Base-by-base conservation (phyloP, 192 early-diverging fungal genomes). In the Irineochytrium annulatum region DNA sequence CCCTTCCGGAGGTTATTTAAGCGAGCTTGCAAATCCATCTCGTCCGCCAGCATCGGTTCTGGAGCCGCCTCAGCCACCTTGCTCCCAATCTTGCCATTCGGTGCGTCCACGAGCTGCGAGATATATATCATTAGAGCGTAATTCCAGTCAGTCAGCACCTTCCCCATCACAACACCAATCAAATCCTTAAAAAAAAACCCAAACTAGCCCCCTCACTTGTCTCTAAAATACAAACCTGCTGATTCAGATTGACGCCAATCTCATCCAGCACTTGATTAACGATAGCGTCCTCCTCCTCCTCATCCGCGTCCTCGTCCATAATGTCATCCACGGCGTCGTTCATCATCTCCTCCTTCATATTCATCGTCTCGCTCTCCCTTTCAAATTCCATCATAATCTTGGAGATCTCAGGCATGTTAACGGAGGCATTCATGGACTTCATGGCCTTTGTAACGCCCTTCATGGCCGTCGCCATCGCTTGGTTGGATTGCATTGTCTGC, bases 311-410 rank as follows among this genome's bases (percentile, higher is more conserved):
- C 52, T 93, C 94, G 34, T 92, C 93, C 87, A 99, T 60, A 32
- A 83, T 89, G 67, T 92, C 94, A 62, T 99, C 96, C 60, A 99
- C 94, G 8, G 91, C 89, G 59, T 99, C 96, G 59, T 89, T 88
- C 88, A 99, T 94, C 89, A 99, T 88, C 60, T 96, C 94, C 62
- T 94, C 93, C 80, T 96, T 97, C 92, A 99, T 96, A 68, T 99
- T 92, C 94, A 99, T 94, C 67, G 91, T 84, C 60, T 93, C 93
- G 11, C 81, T 83, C 76, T 99, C 92, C 69, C 80, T 81, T 65
- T 96, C 92, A 78, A 97, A 99, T 33, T 99, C 94, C 87, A 92
- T 91, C 88, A 97, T 93, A 43, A 99, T 96, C 60, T 91, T 88
- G 41, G 90, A 87, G 34, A 99, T 90, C 41, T 87, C 86, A 2